phyloP scores from a whole-genome alignment of 495 filamentous ascomycete species.

The Penicillium manginii region DNA sequence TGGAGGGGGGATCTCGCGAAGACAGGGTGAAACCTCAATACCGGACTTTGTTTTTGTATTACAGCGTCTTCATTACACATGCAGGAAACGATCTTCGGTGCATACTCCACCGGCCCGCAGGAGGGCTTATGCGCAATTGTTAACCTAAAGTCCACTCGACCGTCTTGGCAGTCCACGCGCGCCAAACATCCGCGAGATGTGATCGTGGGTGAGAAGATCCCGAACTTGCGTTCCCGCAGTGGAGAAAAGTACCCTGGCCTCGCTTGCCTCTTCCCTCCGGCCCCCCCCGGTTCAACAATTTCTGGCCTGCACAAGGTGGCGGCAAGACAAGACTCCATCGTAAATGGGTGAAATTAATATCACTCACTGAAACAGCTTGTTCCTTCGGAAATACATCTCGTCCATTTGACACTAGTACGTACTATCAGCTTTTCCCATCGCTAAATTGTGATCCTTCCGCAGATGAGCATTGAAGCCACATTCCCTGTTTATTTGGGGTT shows the following conservation, averaged over 20 bases:
- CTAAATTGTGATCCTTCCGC: background rate
- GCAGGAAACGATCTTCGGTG: slow-evolving; percentile 17
- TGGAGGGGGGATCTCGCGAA: background rate
- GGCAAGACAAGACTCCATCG: background rate
- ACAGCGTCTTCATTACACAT: slow-evolving; percentile 1
- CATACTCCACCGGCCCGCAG: slow-evolving; percentile 15
- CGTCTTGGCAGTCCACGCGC: slow-evolving; percentile 7
- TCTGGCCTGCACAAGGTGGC: background rate
- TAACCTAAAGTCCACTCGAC: slow-evolving; percentile 8
- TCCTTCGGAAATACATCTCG: no score
- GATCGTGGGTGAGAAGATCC: slow-evolving; percentile 5
- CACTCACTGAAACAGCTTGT: background rate
- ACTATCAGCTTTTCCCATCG: background rate
- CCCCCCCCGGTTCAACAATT: background rate
- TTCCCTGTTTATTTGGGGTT: background rate
- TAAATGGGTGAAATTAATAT: background rate
- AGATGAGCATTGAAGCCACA: background rate
- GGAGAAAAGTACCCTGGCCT: slow-evolving; percentile 1
- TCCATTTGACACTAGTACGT: background rate
- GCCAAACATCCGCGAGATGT: slow-evolving; percentile 4
- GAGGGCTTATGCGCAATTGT: slow-evolving; percentile 9
- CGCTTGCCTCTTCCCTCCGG: background rate
- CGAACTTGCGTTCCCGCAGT: slow-evolving; percentile 4
- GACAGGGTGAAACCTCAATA: slow-evolving; percentile 2
- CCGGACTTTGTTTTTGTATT: slow-evolving; percentile 20